Conservation (phyloP, 108 stramenopile genomes). For the Craspedostauros australis region DNA sequence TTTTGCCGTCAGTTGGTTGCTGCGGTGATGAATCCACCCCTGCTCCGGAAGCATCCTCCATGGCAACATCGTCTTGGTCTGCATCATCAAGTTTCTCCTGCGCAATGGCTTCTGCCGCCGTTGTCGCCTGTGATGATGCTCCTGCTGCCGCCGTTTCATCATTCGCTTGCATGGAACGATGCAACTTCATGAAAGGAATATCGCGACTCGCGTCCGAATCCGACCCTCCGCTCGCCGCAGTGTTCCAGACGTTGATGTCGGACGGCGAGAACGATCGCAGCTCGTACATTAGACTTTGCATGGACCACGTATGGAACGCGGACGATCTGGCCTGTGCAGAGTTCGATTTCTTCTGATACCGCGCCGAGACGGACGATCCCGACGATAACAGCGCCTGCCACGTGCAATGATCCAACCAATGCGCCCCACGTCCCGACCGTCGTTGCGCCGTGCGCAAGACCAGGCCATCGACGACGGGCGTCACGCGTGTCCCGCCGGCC, state of each 20-base stretch:
- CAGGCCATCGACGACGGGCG: slow-evolving; percentile 80
- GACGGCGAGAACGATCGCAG: slow-evolving; percentile 60
- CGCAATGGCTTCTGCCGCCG: too few relatives aligned
- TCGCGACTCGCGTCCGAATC: too few relatives aligned
- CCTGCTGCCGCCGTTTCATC: not conserved
- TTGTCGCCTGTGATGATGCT: too few relatives aligned
- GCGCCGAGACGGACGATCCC: too few relatives aligned
- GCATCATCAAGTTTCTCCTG: slow-evolving; percentile 12
- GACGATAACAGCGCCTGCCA: slow-evolving; percentile 57
- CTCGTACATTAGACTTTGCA: slow-evolving; percentile 79
- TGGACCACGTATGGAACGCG: slow-evolving; percentile 56
- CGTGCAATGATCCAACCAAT: slow-evolving; percentile 60
- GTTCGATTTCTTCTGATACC: slow-evolving; percentile 1
- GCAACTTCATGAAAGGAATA: too few relatives aligned
- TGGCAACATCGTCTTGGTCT: slow-evolving; percentile 15
- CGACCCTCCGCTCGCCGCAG: too few relatives aligned
- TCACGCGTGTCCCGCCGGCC: slow-evolving; percentile 59
- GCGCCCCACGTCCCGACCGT: slow-evolving; percentile 67
- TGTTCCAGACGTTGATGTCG: too few relatives aligned
- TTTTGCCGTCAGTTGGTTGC: not conserved
- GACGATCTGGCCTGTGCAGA: slow-evolving; percentile 7
- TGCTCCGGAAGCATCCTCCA: not conserved
- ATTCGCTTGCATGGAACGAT: not conserved
- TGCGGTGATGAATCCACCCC: slow-evolving; percentile 7
- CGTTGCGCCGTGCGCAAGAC: slow-evolving; percentile 55